These are phyloP conservation scores for Paecilomyces sp. DNA, from an alignment of 2,329 filamentous ascomycete species.

Conservation along the genomic window DNA sequence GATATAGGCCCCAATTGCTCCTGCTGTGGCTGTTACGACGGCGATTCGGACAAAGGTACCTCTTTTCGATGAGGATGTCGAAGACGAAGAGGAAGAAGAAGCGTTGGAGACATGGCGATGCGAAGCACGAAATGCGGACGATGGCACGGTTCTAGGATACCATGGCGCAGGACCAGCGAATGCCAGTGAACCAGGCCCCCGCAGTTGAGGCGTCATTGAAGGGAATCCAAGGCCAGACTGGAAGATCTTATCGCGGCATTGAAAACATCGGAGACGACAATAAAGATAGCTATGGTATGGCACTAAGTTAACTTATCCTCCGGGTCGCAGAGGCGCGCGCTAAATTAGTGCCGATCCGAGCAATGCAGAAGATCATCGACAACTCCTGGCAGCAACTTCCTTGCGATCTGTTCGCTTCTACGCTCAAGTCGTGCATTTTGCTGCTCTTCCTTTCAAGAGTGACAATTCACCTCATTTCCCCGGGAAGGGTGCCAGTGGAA, in stretches of 20 bases:
- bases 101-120: constrained; percentile 18
- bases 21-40: constrained; percentile 26
- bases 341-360: background rate
- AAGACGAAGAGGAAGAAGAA: constrained; percentile 11
- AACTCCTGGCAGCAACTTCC: background rate
- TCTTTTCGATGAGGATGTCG: constrained; percentile 14
- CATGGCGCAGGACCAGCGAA: constrained; percentile 11
- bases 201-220: constrained; percentile 14
- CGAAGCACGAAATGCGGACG: constrained; percentile 6
- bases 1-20: constrained; percentile 28
- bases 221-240: background rate
- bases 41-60: constrained; percentile 27
- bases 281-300: background rate
- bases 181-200: constrained; percentile 6
- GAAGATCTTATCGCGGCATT: background rate
- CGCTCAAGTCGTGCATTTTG: background rate
- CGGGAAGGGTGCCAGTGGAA: background rate
- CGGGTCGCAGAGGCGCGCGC: background rate
- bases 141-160: constrained; percentile 8
- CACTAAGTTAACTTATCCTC: background rate
- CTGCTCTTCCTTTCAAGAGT: background rate
- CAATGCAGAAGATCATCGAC: background rate
- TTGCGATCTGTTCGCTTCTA: background rate
- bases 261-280: background rate
- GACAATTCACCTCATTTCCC: background rate